Percentiles rank a stretch among this genome's conserved stretches.
Conservation (phyloP, 768 basidiomycete species). For the Mycena pura region DNA sequence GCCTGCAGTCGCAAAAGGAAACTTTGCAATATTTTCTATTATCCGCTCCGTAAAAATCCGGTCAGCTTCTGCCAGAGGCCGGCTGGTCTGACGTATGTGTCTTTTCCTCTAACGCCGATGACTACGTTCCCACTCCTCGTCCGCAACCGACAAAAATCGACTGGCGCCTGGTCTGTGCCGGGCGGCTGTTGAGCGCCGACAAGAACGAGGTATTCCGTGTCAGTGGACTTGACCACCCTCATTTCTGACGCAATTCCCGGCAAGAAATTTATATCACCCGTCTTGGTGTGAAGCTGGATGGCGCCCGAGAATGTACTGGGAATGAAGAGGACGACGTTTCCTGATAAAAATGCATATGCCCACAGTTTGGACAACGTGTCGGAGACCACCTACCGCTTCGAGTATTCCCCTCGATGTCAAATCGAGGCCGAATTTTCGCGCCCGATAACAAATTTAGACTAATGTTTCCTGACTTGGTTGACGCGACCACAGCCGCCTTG, state of each 20-base stretch:
- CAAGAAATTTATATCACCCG: conserved; percentile 41
- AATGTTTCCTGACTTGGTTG: conserved; percentile 16
- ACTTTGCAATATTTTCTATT: neutral
- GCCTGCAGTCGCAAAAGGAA: conserved; percentile 2
- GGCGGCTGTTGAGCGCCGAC: conserved; percentile 5
- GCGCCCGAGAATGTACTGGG: conserved; percentile 46
- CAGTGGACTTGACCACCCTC: conserved; percentile 41
- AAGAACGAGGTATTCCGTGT: conserved; percentile 21
- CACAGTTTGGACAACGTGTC: no score
- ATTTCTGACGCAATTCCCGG: conserved; percentile 39
- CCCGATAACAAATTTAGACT: conserved; percentile 24
- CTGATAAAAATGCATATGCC: no score
- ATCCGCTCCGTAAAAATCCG: conserved; percentile 1
- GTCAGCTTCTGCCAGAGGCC: conserved; percentile 15
- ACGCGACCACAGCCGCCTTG: conserved; percentile 11
- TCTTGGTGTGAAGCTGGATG: conserved; percentile 41
- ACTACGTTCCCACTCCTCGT: conserved; percentile 17
- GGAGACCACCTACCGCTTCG: conserved; percentile 11
- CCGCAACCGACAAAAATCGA: conserved; percentile 24
- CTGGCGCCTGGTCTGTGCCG: neutral
- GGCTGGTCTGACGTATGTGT: conserved; percentile 15
- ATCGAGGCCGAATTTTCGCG: conserved; percentile 10
- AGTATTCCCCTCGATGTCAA: conserved; percentile 22
- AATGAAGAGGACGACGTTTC: conserved; percentile 19
- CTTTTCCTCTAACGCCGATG: conserved; percentile 20